Evolutionary conservation across 768 basidiomycete species (phyloP).

Genomic region (Mrakia frigida): DNA sequence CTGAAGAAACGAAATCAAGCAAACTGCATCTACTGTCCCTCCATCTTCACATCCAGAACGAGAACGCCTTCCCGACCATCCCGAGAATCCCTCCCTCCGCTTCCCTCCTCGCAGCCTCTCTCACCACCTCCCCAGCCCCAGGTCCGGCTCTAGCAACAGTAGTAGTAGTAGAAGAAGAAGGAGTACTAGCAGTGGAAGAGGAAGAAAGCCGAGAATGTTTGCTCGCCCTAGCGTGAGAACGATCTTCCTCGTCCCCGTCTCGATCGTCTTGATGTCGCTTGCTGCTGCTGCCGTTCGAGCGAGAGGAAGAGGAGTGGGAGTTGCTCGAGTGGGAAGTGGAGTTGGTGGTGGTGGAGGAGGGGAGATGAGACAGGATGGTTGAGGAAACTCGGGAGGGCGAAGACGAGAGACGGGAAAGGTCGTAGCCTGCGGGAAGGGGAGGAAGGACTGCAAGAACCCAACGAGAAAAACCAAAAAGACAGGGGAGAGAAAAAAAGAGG

Average conservation of each 20-base stretch:
- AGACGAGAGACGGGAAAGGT: conserved; percentile 12
- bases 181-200: neutral
- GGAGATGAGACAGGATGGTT: neutral
- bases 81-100: neutral
- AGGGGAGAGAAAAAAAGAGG: neutral
- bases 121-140: neutral
- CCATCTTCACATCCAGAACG: conserved; percentile 5
- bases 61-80: conserved; percentile 4
- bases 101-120: neutral
- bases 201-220: neutral
- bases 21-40: neutral
- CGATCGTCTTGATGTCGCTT: neutral
- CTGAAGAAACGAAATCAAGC: too few species aligned
- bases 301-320: neutral
- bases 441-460: neutral
- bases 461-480: neutral
- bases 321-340: neutral
- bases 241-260: neutral
- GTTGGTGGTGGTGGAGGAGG: neutral
- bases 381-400: neutral
- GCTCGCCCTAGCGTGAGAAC: neutral
- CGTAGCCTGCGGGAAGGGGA: conserved; percentile 6
- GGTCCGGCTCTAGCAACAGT: neutral
- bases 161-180: neutral
- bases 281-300: too few species aligned